A percentile compares a stretch with the other conserved stretches of the same genome.
Conservation (phyloP, 306 rosid genomes). For the Cajanus cajan region DNA sequence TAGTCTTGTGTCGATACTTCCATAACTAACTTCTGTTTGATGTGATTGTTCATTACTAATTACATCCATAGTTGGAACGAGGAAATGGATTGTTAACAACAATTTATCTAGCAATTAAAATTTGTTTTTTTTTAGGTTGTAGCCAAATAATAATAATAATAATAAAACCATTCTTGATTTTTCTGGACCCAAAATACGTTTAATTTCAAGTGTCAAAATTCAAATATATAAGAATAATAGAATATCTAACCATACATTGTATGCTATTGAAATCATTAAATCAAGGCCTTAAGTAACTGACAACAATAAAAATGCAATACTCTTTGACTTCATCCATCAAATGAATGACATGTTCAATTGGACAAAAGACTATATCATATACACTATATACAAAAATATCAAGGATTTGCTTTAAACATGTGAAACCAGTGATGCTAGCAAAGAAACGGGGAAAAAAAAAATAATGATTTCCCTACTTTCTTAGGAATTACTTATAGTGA, state of each 20-base stretch:
- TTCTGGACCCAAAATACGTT: background rate
- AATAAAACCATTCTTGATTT: background rate
- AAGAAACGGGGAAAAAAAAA: background rate
- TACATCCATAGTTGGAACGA: background rate
- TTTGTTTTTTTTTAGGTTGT: background rate
- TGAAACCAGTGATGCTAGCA: background rate
- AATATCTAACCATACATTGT: background rate
- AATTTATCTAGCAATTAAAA: background rate
- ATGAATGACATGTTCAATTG: background rate
- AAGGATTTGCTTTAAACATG: conserved; percentile 16
- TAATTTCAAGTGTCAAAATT: background rate
- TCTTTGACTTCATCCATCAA: background rate
- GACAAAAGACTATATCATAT: background rate
- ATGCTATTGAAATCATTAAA: background rate
- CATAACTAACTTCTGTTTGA: background rate
- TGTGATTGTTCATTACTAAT: background rate
- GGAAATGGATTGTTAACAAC: background rate
- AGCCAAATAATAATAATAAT: background rate
- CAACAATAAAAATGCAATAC: background rate
- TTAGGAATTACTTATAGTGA: conserved; percentile 18
- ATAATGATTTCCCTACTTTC: conserved; percentile 10
- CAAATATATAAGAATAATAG: background rate
- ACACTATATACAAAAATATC: conserved; percentile 22
- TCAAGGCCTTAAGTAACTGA: background rate
- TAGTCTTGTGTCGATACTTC: too few species aligned